These are phyloP conservation scores for Lepraria neglecta DNA, from an alignment of 495 filamentous ascomycete genomes.

Conservation along the genomic window DNA sequence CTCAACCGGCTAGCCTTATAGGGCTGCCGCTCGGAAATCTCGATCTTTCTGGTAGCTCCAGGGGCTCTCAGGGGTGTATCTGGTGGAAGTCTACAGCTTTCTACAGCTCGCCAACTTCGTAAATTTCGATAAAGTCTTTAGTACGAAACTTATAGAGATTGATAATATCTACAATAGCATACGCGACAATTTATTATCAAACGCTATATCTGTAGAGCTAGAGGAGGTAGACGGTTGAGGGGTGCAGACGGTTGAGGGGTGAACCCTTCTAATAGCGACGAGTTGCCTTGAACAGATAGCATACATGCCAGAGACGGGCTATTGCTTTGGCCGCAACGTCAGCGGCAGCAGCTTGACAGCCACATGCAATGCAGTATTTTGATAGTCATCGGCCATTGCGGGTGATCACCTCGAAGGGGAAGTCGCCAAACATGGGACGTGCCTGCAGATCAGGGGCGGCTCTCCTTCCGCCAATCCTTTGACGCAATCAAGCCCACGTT, in stretches of 20 bases:
- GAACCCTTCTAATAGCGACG: neutral
- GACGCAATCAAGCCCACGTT: conserved; percentile 15
- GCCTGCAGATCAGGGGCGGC: conserved; percentile 5
- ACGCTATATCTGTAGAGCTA: no score
- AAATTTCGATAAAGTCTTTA: no score
- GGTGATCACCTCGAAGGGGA: conserved; percentile 4
- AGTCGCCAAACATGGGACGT: conserved; percentile 9
- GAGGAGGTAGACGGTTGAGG: neutral
- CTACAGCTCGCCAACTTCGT: no score
- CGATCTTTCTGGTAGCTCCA: no score
- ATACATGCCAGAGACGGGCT: neutral
- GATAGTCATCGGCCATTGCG: neutral
- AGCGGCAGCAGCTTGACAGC: no score
- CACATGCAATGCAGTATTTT: neutral
- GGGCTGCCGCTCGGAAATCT: no score
- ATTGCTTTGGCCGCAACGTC: neutral
- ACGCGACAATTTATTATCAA: no score
- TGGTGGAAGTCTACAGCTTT: no score
- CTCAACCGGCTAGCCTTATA: no score
- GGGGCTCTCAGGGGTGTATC: no score
- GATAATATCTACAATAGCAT: no score
- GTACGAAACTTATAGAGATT: no score
- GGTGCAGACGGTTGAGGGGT: neutral
- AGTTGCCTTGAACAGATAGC: conserved; percentile 3
- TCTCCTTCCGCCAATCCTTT: conserved; percentile 5